Evolutionary conservation across 2,329 filamentous ascomycete species (phyloP), one percentile per base, ranked within the genome.

Genomic region (Colletotrichum melonis): DNA sequence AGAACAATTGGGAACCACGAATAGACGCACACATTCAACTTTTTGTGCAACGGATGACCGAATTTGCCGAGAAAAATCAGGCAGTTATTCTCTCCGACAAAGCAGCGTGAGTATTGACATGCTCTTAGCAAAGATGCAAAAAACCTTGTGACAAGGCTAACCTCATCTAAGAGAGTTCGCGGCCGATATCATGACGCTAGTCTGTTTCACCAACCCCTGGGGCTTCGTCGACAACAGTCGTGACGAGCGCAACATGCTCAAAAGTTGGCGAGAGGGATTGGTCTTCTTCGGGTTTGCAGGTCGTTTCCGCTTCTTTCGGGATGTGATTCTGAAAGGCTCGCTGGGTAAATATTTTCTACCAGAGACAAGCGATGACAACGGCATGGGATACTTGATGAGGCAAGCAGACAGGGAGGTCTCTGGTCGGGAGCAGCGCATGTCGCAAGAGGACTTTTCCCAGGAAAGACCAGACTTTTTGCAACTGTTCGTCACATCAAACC

Each of bases 111-210:
- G 30, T 32, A 32, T 32, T 32, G 30, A 32, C 30, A 32, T 32
- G 30, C 8, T 8, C 30, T 9, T 32, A 32, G 30, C 3, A 32
- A 32, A 32, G 30, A 32, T 32, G 30, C 2, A 32, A 32, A 3
- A 32, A 11, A 32, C 30, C 30, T 32, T 32, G 30, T 32, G 30
- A 32, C 30, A 32, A 3, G 30, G 35, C 35, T 42, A 3, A 42
- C 35, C 16, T 42, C 14, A 16, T 8, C 8, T 16, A 3, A 57
- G 63, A 8, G 62, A 70, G 28, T 70, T 70, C 56, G 68, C 68
- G 16, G 68, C 68, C 55, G 68, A 70, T 32, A 66, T 70, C 55
- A 70, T 70, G 68, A 66, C 68, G 7, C 46, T 70, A 9, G 68
- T 70, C 22, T 70, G 38, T 26, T 70, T 70, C 56, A 66, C 68